phyloP scores from a whole-genome alignment of 352 stramenopile genomes.

The Phytopythium oedochilum region DNA sequence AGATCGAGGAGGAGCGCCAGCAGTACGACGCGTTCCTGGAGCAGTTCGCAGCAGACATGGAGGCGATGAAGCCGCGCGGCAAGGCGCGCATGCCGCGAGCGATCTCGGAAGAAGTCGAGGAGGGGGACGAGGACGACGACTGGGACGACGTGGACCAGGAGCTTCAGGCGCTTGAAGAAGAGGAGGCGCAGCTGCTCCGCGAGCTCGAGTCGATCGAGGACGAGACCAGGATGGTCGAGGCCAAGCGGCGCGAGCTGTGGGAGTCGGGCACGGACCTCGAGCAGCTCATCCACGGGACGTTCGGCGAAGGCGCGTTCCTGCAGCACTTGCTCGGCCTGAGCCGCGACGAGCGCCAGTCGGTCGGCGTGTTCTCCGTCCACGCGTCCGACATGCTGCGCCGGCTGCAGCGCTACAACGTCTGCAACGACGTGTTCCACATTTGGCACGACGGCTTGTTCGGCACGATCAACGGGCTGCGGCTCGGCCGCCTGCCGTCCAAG shows the following conservation, averaged over 20 bases:
- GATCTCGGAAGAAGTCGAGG: slow-evolving; percentile 14
- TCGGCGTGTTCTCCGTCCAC: slow-evolving; percentile 72
- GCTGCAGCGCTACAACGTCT: slow-evolving; percentile 83
- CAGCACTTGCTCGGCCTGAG: slow-evolving; percentile 71
- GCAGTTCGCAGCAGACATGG: slow-evolving; percentile 24
- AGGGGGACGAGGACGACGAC: slow-evolving; percentile 22
- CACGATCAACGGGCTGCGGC: slow-evolving; percentile 86
- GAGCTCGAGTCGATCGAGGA: slow-evolving; percentile 55
- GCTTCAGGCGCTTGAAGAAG: slow-evolving; percentile 47
- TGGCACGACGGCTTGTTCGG: slow-evolving; percentile 89
- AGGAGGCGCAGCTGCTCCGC: slow-evolving; percentile 47
- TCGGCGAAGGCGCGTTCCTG: slow-evolving; percentile 67
- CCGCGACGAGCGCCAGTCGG: slow-evolving; percentile 70
- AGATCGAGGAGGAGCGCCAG: slow-evolving; percentile 33
- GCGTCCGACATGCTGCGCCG: slow-evolving; percentile 76
- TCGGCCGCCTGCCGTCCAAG: slow-evolving; percentile 74
- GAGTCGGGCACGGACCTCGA: slow-evolving; percentile 67
- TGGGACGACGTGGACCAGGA: slow-evolving; percentile 44
- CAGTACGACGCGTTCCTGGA: slow-evolving; percentile 59
- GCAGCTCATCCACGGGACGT: slow-evolving; percentile 64
- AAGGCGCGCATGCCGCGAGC: background rate
- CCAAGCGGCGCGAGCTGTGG: slow-evolving; percentile 68
- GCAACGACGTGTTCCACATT: slow-evolving; percentile 91
- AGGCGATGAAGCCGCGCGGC: background rate
- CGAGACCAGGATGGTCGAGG: slow-evolving; percentile 44